These are phyloP conservation scores for Phialophora verrucosa DNA, from an alignment of 2,329 filamentous ascomycete species.

Conservation along the genomic window DNA sequence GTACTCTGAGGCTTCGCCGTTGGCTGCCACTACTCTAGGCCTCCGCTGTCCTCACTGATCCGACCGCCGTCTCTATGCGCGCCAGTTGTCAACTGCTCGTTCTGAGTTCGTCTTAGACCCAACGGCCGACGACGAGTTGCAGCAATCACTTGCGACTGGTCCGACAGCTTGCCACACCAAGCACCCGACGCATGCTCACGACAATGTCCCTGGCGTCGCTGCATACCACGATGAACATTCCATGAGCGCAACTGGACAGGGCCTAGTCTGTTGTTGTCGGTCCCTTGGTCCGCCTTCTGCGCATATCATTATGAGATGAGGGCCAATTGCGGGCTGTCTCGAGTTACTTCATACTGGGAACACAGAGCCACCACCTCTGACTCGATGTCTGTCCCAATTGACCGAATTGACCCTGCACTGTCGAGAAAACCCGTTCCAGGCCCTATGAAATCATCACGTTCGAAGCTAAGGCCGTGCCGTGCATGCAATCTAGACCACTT, in stretches of 20 bases:
- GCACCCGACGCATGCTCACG: too few species aligned
- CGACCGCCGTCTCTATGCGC: too few species aligned
- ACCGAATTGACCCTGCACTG: neutral
- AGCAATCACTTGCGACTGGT: neutral
- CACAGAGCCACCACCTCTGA: neutral
- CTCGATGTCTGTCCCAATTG: neutral
- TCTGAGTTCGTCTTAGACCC: too few species aligned
- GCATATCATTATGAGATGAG: neutral
- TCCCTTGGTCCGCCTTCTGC: neutral
- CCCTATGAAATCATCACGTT: neutral
- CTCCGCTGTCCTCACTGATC: too few species aligned
- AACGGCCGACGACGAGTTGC: too few species aligned
- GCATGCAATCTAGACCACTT: neutral
- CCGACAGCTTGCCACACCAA: neutral
- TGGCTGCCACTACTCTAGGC: neutral
- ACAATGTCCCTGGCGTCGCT: neutral
- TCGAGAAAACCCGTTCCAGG: neutral
- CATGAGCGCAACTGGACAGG: neutral
- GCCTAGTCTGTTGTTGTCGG: neutral
- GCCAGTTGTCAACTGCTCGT: too few species aligned
- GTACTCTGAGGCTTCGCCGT: neutral
- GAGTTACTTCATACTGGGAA: neutral
- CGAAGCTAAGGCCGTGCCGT: neutral
- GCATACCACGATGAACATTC: neutral
- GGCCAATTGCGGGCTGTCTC: neutral